Evolutionary conservation across 345 rosid genomes (phyloP).

Genomic region (Rhizophora apiculata): DNA sequence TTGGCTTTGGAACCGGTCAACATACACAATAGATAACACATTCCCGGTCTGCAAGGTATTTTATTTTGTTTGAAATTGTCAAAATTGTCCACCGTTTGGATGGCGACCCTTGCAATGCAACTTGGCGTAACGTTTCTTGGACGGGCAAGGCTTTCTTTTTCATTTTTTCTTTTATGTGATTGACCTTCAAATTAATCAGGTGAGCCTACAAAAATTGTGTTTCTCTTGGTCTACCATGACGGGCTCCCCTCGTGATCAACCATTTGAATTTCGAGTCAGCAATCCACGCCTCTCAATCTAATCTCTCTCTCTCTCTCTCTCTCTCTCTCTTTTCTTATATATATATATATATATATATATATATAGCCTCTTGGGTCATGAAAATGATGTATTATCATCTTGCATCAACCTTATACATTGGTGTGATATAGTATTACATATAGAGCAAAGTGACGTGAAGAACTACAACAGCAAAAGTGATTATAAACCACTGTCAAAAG

Average conservation of each 20-base stretch:
- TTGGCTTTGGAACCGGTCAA: constrained; percentile 50
- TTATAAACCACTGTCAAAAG: constrained; percentile 31
- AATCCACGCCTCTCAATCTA: constrained; percentile 21
- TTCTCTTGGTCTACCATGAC: constrained; percentile 28
- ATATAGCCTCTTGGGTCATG: constrained; percentile 16
- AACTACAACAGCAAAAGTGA: constrained; percentile 35
- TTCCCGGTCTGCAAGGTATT: constrained; percentile 31
- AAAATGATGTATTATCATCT: constrained; percentile 2
- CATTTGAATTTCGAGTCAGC: constrained; percentile 29
- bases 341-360: neutral
- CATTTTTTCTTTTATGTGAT: constrained; percentile 16
- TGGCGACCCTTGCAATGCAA: constrained; percentile 3
- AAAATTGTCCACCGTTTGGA: constrained; percentile 17
- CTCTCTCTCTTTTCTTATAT: too few relatives aligned
- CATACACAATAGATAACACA: constrained; percentile 22
- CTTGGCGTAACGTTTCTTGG: constrained; percentile 1
- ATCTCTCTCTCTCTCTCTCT: neutral
- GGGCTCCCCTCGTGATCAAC: constrained; percentile 44
- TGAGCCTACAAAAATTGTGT: constrained; percentile 22
- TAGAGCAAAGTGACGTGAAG: constrained; percentile 34
- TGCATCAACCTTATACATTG: too few relatives aligned
- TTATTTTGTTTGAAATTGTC: constrained; percentile 16
- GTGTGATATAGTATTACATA: neutral
- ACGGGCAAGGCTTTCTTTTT: constrained; percentile 7
- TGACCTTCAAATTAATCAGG: constrained; percentile 36